Conservation (phyloP, 805 yeast species). For the Tetrapisispora pingtungensis region DNA sequence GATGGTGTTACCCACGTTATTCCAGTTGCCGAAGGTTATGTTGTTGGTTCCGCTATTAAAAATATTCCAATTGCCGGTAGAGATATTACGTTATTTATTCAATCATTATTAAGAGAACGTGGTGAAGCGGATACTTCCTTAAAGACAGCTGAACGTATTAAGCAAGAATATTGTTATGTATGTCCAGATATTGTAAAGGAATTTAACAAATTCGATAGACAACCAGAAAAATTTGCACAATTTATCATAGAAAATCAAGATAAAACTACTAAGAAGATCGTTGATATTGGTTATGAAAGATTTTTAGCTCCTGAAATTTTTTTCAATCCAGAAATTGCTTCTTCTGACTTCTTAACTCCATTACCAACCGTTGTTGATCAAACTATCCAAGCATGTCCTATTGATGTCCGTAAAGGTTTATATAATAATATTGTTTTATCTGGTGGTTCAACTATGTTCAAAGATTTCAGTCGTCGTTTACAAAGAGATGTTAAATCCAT, state of each 20-base stretch:
- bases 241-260: conserved; percentile 74
- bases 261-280: conserved; percentile 50
- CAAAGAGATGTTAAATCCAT: conserved; percentile 86
- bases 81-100: conserved; percentile 91
- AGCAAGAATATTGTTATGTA: conserved; percentile 94
- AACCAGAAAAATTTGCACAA: conserved; percentile 89
- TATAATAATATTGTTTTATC: conserved; percentile 91
- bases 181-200: conserved; percentile 97
- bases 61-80: conserved; percentile 98
- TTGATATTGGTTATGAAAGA: conserved; percentile 96
- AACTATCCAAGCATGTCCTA: conserved; percentile 91
- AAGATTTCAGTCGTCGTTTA: conserved; percentile 93
- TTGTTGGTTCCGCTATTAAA: conserved; percentile 93
- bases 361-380: conserved; percentile 92
- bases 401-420: conserved; percentile 93
- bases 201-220: conserved; percentile 87
- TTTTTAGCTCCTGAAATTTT: conserved; percentile 98
- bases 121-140: conserved; percentile 91
- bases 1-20: conserved; percentile 99
- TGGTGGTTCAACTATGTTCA: conserved; percentile 98
- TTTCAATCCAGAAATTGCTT: conserved; percentile 95
- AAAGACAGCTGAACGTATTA: conserved; percentile 92
- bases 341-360: conserved; percentile 91
- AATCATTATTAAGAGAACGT: conserved; percentile 87
- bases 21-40: conserved; percentile 99